These are phyloP conservation scores for Karstenula rhodostoma DNA, from an alignment of 2,329 filamentous ascomycete genomes.

Conservation along the genomic window DNA sequence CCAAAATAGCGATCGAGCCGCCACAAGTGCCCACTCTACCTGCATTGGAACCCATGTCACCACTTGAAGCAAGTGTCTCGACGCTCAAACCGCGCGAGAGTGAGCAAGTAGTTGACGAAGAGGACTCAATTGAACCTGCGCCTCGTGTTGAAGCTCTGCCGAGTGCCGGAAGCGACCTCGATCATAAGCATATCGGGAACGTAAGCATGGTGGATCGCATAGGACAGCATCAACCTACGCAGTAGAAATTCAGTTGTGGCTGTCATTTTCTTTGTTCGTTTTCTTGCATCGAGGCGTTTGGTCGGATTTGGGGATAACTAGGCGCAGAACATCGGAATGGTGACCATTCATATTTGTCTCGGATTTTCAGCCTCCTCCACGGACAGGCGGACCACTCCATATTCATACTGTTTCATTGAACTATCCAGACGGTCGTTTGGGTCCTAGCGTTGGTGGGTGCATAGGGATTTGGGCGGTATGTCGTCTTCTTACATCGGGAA, in stretches of 20 bases:
- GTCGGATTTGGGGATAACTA: not conserved
- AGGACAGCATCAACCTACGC: slow-evolving; percentile 39
- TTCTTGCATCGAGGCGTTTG: slow-evolving; percentile 17
- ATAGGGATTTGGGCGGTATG: not conserved
- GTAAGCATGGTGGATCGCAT: slow-evolving; percentile 38
- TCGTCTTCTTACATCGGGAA: not conserved
- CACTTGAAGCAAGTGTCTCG: slow-evolving; percentile 36
- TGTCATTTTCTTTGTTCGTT: not conserved
- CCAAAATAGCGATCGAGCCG: slow-evolving; percentile 22
- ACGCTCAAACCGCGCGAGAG: slow-evolving; percentile 37
- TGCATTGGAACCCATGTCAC: slow-evolving; percentile 19
- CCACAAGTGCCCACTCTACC: slow-evolving; percentile 16
- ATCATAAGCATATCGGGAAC: slow-evolving; percentile 46
- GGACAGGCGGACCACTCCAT: not conserved
- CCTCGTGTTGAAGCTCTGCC: slow-evolving; percentile 34
- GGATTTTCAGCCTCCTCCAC: not conserved
- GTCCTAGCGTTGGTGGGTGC: not conserved
- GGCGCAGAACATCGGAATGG: slow-evolving; percentile 5
- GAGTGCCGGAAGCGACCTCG: slow-evolving; percentile 31
- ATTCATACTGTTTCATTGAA: not conserved
- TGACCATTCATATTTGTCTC: not conserved
- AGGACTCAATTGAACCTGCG: slow-evolving; percentile 38
- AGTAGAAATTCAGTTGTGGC: slow-evolving; percentile 28
- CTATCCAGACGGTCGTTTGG: not conserved
- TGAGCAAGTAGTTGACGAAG: slow-evolving; percentile 21